Conservation (phyloP, 371 early-diverging fungal species). For the Mucor mucedo region DNA sequence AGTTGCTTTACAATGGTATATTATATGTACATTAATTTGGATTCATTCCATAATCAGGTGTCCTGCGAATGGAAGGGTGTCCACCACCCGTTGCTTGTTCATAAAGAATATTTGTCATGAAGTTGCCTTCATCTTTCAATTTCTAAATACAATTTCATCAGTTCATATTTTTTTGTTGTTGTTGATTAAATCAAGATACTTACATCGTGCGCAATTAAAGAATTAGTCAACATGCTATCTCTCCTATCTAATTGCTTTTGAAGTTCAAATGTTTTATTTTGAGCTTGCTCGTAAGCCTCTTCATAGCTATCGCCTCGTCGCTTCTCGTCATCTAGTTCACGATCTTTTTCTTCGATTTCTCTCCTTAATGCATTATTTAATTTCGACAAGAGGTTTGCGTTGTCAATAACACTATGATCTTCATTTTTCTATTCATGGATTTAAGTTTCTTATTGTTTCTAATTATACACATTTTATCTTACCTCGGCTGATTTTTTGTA, state of each 20-base stretch:
- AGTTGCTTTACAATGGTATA: not conserved
- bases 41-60: constrained; percentile 15
- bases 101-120: constrained; percentile 45
- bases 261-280: constrained; percentile 8
- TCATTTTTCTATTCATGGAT: not conserved
- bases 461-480: constrained; percentile 2
- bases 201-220: constrained; percentile 38
- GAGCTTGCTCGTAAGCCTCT: constrained; percentile 4
- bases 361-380: constrained; percentile 32
- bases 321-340: constrained; percentile 7
- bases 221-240: constrained; percentile 29
- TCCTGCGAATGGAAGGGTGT: constrained; percentile 18
- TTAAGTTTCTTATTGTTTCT: not conserved
- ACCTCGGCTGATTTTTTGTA: constrained; percentile 32
- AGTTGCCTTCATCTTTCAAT: constrained; percentile 42
- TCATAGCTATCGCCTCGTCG: constrained; percentile 2
- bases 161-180: not conserved
- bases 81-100: constrained; percentile 50
- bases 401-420: not conserved
- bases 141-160: constrained; percentile 22
- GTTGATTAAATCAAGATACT: constrained; percentile 6
- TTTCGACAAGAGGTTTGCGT: constrained; percentile 13
- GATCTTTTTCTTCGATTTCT: constrained; percentile 23
- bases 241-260: constrained; percentile 34
- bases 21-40: constrained; percentile 9